Evolutionary conservation across 192 early-diverging fungal genomes (phyloP).

Genomic region (Pilaira anomala): DNA sequence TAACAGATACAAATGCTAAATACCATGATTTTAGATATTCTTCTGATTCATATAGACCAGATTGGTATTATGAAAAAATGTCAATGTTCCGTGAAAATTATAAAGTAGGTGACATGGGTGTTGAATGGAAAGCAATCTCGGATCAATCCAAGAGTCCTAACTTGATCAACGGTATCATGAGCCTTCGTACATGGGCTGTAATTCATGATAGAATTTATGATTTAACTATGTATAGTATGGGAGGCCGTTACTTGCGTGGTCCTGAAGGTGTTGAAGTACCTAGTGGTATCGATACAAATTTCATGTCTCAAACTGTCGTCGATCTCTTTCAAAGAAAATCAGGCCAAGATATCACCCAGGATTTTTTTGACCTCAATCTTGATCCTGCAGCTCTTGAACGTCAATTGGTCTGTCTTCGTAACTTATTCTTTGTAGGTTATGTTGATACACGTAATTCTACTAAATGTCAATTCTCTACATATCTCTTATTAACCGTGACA

Average conservation of each 20-base stretch:
- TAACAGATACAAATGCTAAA: constrained; percentile 28
- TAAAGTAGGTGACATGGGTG: constrained; percentile 59
- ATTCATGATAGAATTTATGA: constrained; percentile 68
- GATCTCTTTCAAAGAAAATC: constrained; percentile 40
- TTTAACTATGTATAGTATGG: constrained; percentile 56
- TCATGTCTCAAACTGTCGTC: constrained; percentile 37
- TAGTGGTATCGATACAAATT: constrained; percentile 37
- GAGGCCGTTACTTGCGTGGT: constrained; percentile 35
- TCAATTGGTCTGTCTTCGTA: constrained; percentile 56
- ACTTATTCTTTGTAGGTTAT: constrained; percentile 63
- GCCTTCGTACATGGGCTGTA: constrained; percentile 50
- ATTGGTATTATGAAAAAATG: constrained; percentile 42
- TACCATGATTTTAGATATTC: constrained; percentile 27
- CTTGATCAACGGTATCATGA: constrained; percentile 70
- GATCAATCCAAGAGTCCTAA: constrained; percentile 45
- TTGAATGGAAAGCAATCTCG: constrained; percentile 53
- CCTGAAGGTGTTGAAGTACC: constrained; percentile 29
- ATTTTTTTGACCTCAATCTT: constrained; percentile 30
- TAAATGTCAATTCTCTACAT: constrained; percentile 63
- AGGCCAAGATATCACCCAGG: constrained; percentile 50
- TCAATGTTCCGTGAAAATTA: constrained; percentile 49
- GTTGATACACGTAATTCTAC: constrained; percentile 60
- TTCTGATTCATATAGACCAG: constrained; percentile 8
- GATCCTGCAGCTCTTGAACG: constrained; percentile 22
- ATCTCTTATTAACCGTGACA: constrained; percentile 61